phyloP scores from a whole-genome alignment of 2,329 filamentous ascomycete genomes.

The Monosporascus sp. region DNA sequence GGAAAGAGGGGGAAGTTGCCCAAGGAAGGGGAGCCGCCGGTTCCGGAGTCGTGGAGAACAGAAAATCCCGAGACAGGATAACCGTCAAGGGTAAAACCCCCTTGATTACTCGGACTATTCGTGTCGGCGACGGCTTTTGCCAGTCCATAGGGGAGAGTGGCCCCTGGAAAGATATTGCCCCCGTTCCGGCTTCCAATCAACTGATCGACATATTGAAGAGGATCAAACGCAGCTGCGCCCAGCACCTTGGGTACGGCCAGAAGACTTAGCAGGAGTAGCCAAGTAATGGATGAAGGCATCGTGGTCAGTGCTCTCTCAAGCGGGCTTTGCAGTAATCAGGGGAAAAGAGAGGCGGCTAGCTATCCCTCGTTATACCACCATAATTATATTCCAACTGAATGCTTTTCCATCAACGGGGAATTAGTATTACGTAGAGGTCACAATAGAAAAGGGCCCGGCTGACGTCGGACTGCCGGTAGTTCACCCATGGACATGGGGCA shows the following conservation, averaged over 20 bases:
- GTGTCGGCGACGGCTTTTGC: slow-evolving; percentile 55
- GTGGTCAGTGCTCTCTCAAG: slow-evolving; percentile 1
- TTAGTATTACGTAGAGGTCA: too few relatives aligned
- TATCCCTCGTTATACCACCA: neutral
- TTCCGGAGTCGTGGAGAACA: slow-evolving; percentile 54
- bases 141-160: slow-evolving; percentile 35
- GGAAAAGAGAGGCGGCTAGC: neutral
- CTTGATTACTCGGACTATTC: slow-evolving; percentile 47
- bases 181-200: slow-evolving; percentile 49
- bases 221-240: slow-evolving; percentile 22
- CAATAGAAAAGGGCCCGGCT: neutral
- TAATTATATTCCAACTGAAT: neutral
- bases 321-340: neutral
- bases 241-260: slow-evolving; percentile 9
- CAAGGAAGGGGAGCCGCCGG: slow-evolving; percentile 54
- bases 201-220: slow-evolving; percentile 42
- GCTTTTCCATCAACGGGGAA: too few relatives aligned
- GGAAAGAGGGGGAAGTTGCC: slow-evolving; percentile 72
- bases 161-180: slow-evolving; percentile 40
- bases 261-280: slow-evolving; percentile 10
- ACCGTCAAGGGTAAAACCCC: slow-evolving; percentile 50
- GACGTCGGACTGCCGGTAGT: neutral
- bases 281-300: slow-evolving; percentile 14
- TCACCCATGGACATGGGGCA: neutral
- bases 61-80: slow-evolving; percentile 49